Evolutionary conservation across 2,329 filamentous ascomycete species (phyloP).

Genomic region (Aspergillus fumigatiaffinis): DNA sequence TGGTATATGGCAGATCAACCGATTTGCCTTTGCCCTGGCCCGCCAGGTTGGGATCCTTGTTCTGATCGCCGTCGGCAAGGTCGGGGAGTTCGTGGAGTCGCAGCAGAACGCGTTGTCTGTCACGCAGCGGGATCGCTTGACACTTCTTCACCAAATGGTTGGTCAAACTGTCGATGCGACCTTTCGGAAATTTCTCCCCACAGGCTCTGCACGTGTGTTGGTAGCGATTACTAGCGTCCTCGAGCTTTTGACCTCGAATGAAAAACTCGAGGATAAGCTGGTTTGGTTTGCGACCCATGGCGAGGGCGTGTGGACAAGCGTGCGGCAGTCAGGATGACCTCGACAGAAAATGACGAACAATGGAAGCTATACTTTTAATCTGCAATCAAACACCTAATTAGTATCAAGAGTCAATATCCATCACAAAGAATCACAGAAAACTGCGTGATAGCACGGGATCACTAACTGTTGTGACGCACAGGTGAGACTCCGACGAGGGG

Average conservation of each 20-base stretch:
- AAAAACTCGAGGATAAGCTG: slow-evolving; percentile 85
- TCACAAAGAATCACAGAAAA: neutral
- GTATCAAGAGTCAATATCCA: neutral
- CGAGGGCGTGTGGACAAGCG: slow-evolving; percentile 15
- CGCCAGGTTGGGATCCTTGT: slow-evolving; percentile 36
- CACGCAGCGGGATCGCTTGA: slow-evolving; percentile 68
- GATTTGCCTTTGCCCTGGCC: slow-evolving; percentile 33
- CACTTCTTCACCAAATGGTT: slow-evolving; percentile 84
- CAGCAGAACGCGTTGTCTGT: slow-evolving; percentile 70
- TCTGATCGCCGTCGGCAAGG: slow-evolving; percentile 39
- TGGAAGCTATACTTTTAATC: neutral
- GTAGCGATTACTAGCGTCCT: slow-evolving; percentile 87
- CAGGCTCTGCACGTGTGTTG: slow-evolving; percentile 86
- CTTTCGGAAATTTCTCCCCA: slow-evolving; percentile 85
- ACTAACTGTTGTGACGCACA: slow-evolving; percentile 9
- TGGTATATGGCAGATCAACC: slow-evolving; percentile 42
- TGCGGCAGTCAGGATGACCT: slow-evolving; percentile 4
- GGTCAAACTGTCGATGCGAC: slow-evolving; percentile 76
- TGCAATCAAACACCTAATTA: neutral
- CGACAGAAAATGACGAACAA: neutral
- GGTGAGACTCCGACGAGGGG: slow-evolving; percentile 5
- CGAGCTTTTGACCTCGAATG: slow-evolving; percentile 77
- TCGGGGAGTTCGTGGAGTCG: slow-evolving; percentile 67
- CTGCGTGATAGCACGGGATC: neutral
- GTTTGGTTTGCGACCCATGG: slow-evolving; percentile 80